Conservation (phyloP, 176 grass and related monocot species). For the Musa troglodytarum region DNA sequence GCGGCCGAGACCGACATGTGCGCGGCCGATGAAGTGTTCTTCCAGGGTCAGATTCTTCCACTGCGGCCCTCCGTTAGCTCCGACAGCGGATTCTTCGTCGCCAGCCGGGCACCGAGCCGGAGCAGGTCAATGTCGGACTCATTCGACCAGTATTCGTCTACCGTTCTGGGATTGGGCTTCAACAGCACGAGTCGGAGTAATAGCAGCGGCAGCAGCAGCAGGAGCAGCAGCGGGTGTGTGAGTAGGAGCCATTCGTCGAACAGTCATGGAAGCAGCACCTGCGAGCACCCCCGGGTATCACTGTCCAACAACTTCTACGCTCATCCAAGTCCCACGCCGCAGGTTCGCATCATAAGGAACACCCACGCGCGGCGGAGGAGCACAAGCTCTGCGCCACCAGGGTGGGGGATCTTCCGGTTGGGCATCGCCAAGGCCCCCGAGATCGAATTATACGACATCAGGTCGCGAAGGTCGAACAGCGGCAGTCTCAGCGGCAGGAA, state of each 20-base stretch:
- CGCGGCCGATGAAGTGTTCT: constrained; percentile 72
- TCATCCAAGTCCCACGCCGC: constrained; percentile 59
- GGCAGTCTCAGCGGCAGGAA: not conserved
- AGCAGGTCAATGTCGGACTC: constrained; percentile 29
- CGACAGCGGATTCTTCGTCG: not conserved
- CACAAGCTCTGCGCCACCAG: constrained; percentile 22
- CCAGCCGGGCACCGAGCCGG: not conserved
- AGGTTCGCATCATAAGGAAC: constrained; percentile 22
- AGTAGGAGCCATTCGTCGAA: constrained; percentile 48
- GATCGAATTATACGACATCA: constrained; percentile 18
- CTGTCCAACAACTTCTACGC: constrained; percentile 49
- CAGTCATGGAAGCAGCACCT: constrained; percentile 22
- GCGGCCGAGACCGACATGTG: constrained; percentile 38
- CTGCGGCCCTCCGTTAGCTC: constrained; percentile 28
- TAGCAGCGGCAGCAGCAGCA: constrained; percentile 50
- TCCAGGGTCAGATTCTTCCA: constrained; percentile 53
- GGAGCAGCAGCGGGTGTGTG: constrained; percentile 50
- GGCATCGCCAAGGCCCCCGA: constrained; percentile 51
- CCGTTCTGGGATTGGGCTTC: constrained; percentile 21
- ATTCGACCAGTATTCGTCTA: constrained; percentile 19
- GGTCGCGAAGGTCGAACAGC: constrained; percentile 3
- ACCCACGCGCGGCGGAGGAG: constrained; percentile 25
- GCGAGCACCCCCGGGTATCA: constrained; percentile 21
- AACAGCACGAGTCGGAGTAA: constrained; percentile 20
- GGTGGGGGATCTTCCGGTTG: constrained; percentile 41